Percentiles rank a stretch among this genome's conserved stretches.
phyloP scores from a whole-genome alignment of 179 eudicot species.

The Patellifolia procumbens region DNA sequence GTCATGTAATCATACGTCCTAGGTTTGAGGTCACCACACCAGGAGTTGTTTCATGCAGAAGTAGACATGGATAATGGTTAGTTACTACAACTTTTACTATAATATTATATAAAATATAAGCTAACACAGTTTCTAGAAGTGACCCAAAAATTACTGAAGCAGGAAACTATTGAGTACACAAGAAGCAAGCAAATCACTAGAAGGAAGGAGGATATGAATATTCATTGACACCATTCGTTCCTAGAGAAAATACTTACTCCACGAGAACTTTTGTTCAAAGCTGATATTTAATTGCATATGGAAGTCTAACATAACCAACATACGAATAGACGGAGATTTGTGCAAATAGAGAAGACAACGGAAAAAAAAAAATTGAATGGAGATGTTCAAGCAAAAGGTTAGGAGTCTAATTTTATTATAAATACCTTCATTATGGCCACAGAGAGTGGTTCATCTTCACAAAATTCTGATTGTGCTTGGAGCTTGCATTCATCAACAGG shows the following conservation, averaged over 20 bases:
- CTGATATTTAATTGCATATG: background rate
- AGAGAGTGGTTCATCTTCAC: constrained; percentile 94
- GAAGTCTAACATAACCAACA: background rate
- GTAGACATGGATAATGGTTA: background rate
- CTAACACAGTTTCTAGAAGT: background rate
- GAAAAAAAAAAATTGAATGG: background rate
- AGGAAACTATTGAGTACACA: too few species aligned
- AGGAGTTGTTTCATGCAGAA: background rate
- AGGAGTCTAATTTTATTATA: background rate
- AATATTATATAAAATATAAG: background rate
- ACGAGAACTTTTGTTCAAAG: background rate
- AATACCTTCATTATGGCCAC: constrained; percentile 89
- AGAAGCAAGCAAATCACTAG: too few species aligned
- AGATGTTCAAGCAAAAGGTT: background rate
- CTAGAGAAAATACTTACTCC: background rate
- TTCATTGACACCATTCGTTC: background rate
- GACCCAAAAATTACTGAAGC: too few species aligned
- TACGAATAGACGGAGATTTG: background rate
- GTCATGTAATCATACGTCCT: background rate
- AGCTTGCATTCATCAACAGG: constrained; percentile 49
- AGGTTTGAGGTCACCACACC: background rate
- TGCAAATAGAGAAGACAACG: constrained; percentile 3
- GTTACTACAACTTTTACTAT: background rate
- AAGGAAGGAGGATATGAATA: background rate
- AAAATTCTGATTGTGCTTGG: constrained; percentile 84